These are phyloP conservation scores for Phytophthora litchii DNA, from an alignment of 352 stramenopile genomes.

Conservation along the genomic window DNA sequence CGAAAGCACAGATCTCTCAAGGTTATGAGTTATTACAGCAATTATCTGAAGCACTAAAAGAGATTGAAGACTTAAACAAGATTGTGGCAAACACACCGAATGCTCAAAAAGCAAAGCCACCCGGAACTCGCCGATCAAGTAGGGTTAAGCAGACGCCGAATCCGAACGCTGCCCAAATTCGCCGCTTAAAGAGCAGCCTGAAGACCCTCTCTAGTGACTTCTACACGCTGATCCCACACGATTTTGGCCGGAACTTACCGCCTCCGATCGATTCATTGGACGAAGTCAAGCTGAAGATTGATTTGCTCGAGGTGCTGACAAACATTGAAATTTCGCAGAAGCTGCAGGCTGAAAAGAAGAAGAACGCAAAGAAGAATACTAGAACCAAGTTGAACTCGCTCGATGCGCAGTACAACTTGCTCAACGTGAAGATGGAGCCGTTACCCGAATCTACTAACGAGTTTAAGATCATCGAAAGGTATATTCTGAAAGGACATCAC, in stretches of 20 bases:
- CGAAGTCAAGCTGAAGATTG: slow-evolving; percentile 71
- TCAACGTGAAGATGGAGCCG: slow-evolving; percentile 59
- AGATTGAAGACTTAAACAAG: slow-evolving; percentile 50
- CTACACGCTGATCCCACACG: slow-evolving; percentile 76
- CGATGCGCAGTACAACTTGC: slow-evolving; percentile 65
- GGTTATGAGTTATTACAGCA: slow-evolving; percentile 61
- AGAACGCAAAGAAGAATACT: slow-evolving; percentile 33
- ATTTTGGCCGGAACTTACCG: slow-evolving; percentile 63
- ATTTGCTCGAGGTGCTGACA: slow-evolving; percentile 67
- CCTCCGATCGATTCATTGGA: slow-evolving; percentile 64
- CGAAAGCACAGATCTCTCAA: slow-evolving; percentile 67
- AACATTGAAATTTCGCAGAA: slow-evolving; percentile 76
- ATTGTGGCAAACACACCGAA: slow-evolving; percentile 3
- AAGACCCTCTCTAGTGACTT: slow-evolving; percentile 70
- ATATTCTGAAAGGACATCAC: background rate
- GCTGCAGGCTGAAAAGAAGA: slow-evolving; percentile 56
- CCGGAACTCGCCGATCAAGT: slow-evolving; percentile 30
- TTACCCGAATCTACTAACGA: slow-evolving; percentile 42
- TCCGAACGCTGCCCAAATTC: slow-evolving; percentile 36
- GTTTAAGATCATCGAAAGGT: slow-evolving; percentile 62
- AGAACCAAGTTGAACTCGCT: slow-evolving; percentile 47
- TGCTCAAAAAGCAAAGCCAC: slow-evolving; percentile 1
- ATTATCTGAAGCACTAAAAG: slow-evolving; percentile 51
- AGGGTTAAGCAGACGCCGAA: slow-evolving; percentile 32
- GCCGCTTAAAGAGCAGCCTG: slow-evolving; percentile 52